Percentiles rank a stretch among this genome's conserved stretches.
Evolutionary conservation across 352 stramenopile genomes (phyloP).

Genomic region (Pythium dissimile): DNA sequence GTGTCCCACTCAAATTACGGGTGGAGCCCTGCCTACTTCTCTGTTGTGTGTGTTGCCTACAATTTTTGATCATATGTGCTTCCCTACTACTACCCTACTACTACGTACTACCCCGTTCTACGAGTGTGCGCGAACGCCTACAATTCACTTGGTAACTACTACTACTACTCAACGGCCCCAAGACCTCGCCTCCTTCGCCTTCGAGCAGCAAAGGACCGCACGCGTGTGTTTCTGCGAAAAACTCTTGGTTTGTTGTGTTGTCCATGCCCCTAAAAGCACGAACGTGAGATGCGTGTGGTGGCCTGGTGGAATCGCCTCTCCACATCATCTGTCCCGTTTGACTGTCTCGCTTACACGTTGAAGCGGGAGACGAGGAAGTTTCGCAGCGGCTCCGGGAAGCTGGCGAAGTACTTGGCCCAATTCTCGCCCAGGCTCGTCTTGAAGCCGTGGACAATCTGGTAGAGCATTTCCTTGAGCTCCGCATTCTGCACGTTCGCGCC

Average conservation of each 20-base stretch:
- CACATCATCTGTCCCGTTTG: background rate
- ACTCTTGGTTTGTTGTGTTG: background rate
- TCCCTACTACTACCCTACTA: constrained; percentile 33
- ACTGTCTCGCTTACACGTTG: constrained; percentile 50
- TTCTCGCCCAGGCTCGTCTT: constrained; percentile 86
- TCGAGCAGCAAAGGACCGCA: constrained; percentile 12
- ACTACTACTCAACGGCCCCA: constrained; percentile 17
- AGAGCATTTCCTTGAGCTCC: constrained; percentile 84
- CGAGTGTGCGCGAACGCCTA: constrained; percentile 9
- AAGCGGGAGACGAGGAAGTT: constrained; percentile 81
- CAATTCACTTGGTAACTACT: constrained; percentile 25
- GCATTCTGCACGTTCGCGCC: constrained; percentile 71
- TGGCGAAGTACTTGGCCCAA: constrained; percentile 82
- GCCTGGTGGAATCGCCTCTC: background rate
- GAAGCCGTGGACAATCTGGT: constrained; percentile 87
- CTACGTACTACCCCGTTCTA: constrained; percentile 47
- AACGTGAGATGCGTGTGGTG: too few species aligned
- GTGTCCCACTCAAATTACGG: background rate
- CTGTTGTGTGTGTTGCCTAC: constrained; percentile 9
- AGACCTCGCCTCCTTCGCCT: constrained; percentile 8
- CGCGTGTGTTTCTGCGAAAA: background rate
- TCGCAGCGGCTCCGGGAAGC: constrained; percentile 76
- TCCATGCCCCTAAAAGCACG: too few species aligned
- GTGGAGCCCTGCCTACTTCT: constrained; percentile 11
- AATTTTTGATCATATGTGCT: constrained; percentile 8